Base-by-base conservation (phyloP, 495 filamentous ascomycete genomes). In the Neurospora terricola region DNA sequence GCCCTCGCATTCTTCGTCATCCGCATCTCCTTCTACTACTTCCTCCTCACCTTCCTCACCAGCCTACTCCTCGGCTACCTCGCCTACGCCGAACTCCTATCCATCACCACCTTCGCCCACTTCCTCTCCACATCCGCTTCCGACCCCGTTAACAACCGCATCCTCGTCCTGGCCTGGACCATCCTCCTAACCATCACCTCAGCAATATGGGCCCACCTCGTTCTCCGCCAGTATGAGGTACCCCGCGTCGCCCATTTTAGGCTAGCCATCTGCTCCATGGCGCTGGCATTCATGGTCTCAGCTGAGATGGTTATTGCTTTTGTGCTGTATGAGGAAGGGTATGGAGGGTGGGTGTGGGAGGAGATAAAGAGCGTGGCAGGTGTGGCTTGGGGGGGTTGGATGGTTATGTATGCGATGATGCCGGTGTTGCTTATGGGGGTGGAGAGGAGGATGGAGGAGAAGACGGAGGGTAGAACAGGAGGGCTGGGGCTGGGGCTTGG, bases 1-100 rank as follows among this genome's bases (percentile, higher is more conserved):
- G 76, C 76, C 72, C 77, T 81, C 14, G 77, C 79, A 42, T 74
- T 79, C 73, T 80, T 77, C 73, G 70, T 78, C 73, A 62, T 78
- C 38, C 75, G 77, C 54, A 71, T 80, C 72, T 76, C 73, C 54
- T 66, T 77, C 36, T 38, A 77, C 73, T 80, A 81, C 72, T 73
- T 73, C 38, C 30, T 72, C 6, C 75, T 78, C 23, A 73, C 74
- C 62, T 70, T 78, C 37, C 6, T 39, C 69, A 69, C 75, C 23
- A 69, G 70, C 36, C 6, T 70, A 5, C 0, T 69, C n/a, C 45
- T 77, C 21, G 10, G 40, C 39, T 71, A 70, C 69, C 54, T 76
- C 42, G 18, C 66, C 45, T 54, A 21, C 37, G 37, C 48, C 42
- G 11, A 59, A 11, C 69, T 62, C 12, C 59, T 39, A 10, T 38